Percentiles rank a stretch among this genome's conserved stretches.
Evolutionary conservation across 257 asterid genomes (phyloP).

Genomic region (Rhazya stricta): DNA sequence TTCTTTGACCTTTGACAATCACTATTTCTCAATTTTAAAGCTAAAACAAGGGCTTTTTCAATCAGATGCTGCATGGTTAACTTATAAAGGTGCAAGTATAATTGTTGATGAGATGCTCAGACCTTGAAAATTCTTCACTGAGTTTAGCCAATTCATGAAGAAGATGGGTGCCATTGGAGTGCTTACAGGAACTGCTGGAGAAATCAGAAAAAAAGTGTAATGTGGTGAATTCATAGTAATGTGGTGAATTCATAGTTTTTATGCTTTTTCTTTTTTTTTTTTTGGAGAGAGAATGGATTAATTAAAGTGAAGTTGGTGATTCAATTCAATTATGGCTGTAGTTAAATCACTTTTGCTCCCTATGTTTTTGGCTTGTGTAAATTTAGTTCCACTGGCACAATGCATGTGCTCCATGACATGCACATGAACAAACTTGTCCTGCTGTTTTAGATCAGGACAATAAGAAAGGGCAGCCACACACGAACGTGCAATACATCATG

Average conservation of each 20-base stretch:
- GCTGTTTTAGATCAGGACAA: neutral
- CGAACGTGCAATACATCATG: too few relatives aligned
- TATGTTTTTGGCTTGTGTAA: neutral
- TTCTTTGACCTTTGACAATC: constrained; percentile 30
- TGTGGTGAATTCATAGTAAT: constrained; percentile 11
- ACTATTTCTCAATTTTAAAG: constrained; percentile 30
- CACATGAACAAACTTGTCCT: neutral
- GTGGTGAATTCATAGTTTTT: too few relatives aligned
- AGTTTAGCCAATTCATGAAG: constrained; percentile 27
- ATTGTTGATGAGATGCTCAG: constrained; percentile 24
- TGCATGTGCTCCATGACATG: neutral
- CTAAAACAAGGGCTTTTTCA: constrained; percentile 39
- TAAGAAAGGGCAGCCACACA: neutral
- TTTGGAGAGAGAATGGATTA: neutral
- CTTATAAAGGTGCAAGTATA: constrained; percentile 17
- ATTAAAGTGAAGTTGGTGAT: too few relatives aligned
- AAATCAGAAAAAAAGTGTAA: constrained; percentile 31
- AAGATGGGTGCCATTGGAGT: constrained; percentile 32
- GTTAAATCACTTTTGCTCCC: too few relatives aligned
- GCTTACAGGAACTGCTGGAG: constrained; percentile 25
- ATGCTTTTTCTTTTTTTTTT: too few relatives aligned
- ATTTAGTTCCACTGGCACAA: neutral
- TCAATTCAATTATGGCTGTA: too few relatives aligned
- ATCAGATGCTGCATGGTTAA: constrained; percentile 52
- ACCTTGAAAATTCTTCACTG: constrained; percentile 22